Evolutionary conservation across 2,329 filamentous ascomycete genomes (phyloP).

Genomic region (Fusarium camptoceras): DNA sequence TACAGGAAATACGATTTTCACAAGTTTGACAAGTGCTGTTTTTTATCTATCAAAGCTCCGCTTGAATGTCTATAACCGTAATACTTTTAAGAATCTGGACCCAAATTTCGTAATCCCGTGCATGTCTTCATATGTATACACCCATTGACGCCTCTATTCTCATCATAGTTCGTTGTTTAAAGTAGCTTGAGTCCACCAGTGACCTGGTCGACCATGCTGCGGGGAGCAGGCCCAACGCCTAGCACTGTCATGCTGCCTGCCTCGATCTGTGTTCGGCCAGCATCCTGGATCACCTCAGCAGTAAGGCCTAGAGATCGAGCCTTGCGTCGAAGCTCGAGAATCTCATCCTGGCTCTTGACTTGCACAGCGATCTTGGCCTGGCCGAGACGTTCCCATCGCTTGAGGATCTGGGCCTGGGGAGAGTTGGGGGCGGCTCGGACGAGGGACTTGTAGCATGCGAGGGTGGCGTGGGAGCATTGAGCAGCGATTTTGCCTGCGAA

Average conservation of each 20-base stretch:
- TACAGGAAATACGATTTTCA: neutral
- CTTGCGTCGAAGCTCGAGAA: conserved; percentile 78
- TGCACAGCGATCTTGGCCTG: conserved; percentile 96
- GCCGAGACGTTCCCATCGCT: conserved; percentile 85
- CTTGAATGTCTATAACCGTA: conserved; percentile 25
- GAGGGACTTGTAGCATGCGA: conserved; percentile 95
- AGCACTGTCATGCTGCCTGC: conserved; percentile 92
- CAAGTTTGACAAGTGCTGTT: neutral
- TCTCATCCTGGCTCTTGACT: conserved; percentile 85
- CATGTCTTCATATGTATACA: conserved; percentile 10
- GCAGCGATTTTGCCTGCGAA: conserved; percentile 91
- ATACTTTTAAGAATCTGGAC: conserved; percentile 26
- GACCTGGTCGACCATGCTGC: conserved; percentile 86
- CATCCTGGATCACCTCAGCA: conserved; percentile 91
- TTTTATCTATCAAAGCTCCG: conserved; percentile 21
- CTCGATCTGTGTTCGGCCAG: conserved; percentile 97
- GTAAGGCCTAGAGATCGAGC: conserved; percentile 87
- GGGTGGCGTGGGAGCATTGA: conserved; percentile 94
- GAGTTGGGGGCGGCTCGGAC: conserved; percentile 65
- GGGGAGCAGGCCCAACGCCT: conserved; percentile 84
- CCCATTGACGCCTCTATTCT: neutral
- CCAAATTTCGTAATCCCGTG: conserved; percentile 21
- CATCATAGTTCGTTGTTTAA: conserved; percentile 55
- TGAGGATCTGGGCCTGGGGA: conserved; percentile 72
- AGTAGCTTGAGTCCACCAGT: conserved; percentile 87